phyloP scores from a whole-genome alignment of 495 filamentous ascomycete species.

The Neurospora tetrasperma region DNA sequence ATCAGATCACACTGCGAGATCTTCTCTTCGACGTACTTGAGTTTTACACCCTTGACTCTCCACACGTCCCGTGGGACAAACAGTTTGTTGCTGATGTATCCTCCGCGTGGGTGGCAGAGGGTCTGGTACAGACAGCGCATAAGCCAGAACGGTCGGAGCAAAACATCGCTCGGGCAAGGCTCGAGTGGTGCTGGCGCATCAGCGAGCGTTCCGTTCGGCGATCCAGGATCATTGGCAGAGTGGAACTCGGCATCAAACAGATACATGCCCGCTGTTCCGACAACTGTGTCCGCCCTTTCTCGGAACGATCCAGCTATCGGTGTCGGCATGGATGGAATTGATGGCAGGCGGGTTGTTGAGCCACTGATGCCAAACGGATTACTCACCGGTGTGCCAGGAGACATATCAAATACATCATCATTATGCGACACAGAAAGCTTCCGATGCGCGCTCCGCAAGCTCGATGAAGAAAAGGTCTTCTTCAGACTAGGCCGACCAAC shows the following conservation, averaged over 20 bases:
- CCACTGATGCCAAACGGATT: conserved; percentile 46
- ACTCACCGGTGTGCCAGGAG: conserved; percentile 64
- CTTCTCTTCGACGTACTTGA: conserved; percentile 87
- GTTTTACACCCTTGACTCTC: conserved; percentile 86
- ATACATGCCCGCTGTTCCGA: conserved; percentile 58
- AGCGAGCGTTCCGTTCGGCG: conserved; percentile 45
- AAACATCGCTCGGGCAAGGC: conserved; percentile 76
- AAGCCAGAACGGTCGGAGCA: conserved; percentile 91
- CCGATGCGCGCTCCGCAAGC: conserved; percentile 53
- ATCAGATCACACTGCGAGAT: conserved; percentile 86
- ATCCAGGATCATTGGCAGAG: conserved; percentile 56
- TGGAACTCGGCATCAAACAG: conserved; percentile 82
- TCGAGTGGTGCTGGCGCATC: conserved; percentile 68
- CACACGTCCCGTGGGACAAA: conserved; percentile 91
- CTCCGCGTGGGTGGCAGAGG: conserved; percentile 79
- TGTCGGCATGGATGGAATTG: conserved; percentile 58
- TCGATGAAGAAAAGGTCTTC: conserved; percentile 73
- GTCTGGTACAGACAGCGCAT: conserved; percentile 91
- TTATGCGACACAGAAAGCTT: conserved; percentile 67
- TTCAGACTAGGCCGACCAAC: conserved; percentile 43
- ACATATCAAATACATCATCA: conserved; percentile 54
- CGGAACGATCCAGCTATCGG: conserved; percentile 50
- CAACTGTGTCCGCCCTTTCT: conserved; percentile 34
- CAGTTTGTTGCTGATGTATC: conserved; percentile 80
- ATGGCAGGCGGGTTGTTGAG: conserved; percentile 27